phyloP scores from a whole-genome alignment of 768 basidiomycete species.

The Leccinum subgranulosum region DNA sequence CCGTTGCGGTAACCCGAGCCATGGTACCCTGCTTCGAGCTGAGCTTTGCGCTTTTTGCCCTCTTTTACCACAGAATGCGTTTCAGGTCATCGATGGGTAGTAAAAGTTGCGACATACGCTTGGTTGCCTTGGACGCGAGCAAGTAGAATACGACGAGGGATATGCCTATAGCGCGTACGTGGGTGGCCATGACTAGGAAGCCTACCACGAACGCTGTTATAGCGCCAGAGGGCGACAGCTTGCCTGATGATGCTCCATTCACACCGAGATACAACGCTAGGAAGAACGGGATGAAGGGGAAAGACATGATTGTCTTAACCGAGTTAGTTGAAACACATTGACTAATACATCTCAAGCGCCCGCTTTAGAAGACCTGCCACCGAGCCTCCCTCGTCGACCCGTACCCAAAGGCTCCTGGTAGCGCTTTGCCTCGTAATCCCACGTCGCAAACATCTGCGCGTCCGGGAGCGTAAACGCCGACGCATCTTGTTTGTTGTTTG shows the following conservation, averaged over 20 bases:
- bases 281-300: conserved; percentile 41
- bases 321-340: neutral
- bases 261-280: conserved; percentile 53
- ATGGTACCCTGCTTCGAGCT: conserved; percentile 76
- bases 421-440: conserved; percentile 46
- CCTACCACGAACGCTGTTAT: conserved; percentile 75
- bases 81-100: neutral
- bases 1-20: conserved; percentile 72
- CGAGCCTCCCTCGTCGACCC: conserved; percentile 27
- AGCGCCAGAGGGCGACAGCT: conserved; percentile 76
- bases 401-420: conserved; percentile 36
- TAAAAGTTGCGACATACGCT: conserved; percentile 44
- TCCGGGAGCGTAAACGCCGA: conserved; percentile 39
- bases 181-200: conserved; percentile 67
- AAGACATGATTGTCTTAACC: conserved; percentile 10
- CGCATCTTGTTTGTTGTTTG: conserved; percentile 23
- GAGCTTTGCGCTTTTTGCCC: conserved; percentile 70
- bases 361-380: neutral
- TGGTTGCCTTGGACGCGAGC: conserved; percentile 78
- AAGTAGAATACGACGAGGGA: conserved; percentile 78
- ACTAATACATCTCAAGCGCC: neutral
- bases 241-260: conserved; percentile 72
- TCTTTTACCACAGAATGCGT: conserved; percentile 35
- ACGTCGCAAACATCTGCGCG: conserved; percentile 49
- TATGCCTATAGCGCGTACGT: conserved; percentile 59